Conservation (phyloP, 108 stramenopile genomes). For the Nitzschia sp. region DNA sequence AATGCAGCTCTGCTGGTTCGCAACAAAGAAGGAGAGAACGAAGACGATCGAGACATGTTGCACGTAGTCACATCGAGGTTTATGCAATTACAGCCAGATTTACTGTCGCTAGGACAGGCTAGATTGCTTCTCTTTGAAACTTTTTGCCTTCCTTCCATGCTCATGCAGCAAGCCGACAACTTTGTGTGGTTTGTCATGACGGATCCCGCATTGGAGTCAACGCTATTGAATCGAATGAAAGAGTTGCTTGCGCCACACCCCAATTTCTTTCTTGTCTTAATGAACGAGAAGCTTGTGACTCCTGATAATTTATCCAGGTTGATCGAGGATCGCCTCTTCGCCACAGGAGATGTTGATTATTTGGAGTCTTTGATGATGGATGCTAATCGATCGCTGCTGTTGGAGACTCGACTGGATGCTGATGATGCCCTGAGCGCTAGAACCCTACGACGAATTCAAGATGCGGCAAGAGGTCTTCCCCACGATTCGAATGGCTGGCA, state of each 20-base stretch:
- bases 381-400: slow-evolving; percentile 28
- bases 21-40: background rate
- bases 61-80: slow-evolving; percentile 61
- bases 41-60: slow-evolving; percentile 25
- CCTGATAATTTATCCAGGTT: slow-evolving; percentile 4
- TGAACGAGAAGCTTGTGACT: slow-evolving; percentile 42
- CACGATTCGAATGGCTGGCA: slow-evolving; percentile 31
- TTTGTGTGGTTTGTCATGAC: slow-evolving; percentile 64
- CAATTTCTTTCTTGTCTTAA: slow-evolving; percentile 48
- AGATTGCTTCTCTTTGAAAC: slow-evolving; percentile 53
- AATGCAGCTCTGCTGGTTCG: background rate
- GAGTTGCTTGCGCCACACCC: slow-evolving; percentile 31
- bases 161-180: slow-evolving; percentile 38
- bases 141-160: slow-evolving; percentile 61
- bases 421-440: slow-evolving; percentile 63
- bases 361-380: slow-evolving; percentile 32
- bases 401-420: slow-evolving; percentile 76
- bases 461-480: slow-evolving; percentile 15
- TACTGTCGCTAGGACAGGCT: slow-evolving; percentile 49
- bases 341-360: slow-evolving; percentile 40
- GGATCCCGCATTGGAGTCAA: slow-evolving; percentile 46
- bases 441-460: slow-evolving; percentile 27
- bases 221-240: slow-evolving; percentile 28
- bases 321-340: slow-evolving; percentile 1
- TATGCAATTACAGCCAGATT: slow-evolving; percentile 61